These are phyloP conservation scores for Cercophora scortea DNA, from an alignment of 495 filamentous ascomycete species.

Conservation along the genomic window DNA sequence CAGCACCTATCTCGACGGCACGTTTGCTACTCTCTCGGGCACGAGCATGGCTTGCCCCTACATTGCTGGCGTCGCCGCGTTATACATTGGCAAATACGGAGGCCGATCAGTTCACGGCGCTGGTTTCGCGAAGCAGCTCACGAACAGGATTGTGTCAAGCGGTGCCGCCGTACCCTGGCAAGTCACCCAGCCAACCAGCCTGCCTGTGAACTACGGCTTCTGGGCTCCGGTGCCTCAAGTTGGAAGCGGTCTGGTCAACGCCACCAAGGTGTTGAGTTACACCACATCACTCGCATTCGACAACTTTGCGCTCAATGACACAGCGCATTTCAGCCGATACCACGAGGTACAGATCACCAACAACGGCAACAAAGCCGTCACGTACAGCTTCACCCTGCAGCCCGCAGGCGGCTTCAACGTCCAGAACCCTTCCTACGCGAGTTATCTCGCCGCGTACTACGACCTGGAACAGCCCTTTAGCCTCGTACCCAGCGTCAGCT, in stretches of 20 bases:
- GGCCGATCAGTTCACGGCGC: slow-evolving; percentile 27
- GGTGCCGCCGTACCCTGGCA: slow-evolving; percentile 35
- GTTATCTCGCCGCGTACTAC: neutral
- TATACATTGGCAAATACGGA: slow-evolving; percentile 29
- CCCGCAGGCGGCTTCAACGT: slow-evolving; percentile 12
- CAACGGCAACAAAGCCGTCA: slow-evolving; percentile 21
- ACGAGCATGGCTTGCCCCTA: slow-evolving; percentile 48
- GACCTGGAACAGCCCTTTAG: slow-evolving; percentile 2
- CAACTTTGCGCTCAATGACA: slow-evolving; percentile 39
- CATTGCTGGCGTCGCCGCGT: slow-evolving; percentile 38
- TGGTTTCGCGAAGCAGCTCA: slow-evolving; percentile 25
- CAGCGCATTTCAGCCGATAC: slow-evolving; percentile 23
- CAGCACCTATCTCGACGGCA: slow-evolving; percentile 30
- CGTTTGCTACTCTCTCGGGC: slow-evolving; percentile 35
- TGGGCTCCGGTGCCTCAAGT: slow-evolving; percentile 38
- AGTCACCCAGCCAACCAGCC: slow-evolving; percentile 15
- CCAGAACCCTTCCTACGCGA: neutral
- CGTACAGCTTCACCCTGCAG: slow-evolving; percentile 26
- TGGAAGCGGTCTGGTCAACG: slow-evolving; percentile 39
- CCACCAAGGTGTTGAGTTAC: slow-evolving; percentile 32
- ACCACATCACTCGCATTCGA: slow-evolving; percentile 27
- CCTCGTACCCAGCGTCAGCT: slow-evolving; percentile 2
- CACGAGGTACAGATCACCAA: slow-evolving; percentile 36
- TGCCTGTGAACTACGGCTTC: slow-evolving; percentile 17
- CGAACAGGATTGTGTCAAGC: slow-evolving; percentile 30